These are phyloP conservation scores for Teratosphaeria epicoccoides DNA, from an alignment of 2,329 filamentous ascomycete species.

Conservation along the genomic window DNA sequence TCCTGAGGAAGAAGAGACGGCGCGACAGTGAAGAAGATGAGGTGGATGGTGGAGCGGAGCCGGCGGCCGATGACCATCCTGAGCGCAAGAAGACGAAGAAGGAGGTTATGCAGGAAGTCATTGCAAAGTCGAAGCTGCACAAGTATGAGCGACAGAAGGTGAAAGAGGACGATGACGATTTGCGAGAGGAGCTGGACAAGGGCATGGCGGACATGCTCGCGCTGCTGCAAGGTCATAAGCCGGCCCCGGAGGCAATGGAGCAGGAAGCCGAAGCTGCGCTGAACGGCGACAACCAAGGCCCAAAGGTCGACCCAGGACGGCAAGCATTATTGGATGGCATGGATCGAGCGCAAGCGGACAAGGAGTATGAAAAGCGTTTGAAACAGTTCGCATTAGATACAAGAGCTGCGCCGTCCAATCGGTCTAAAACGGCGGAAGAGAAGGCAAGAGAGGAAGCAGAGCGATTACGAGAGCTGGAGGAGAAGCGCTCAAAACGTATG, in stretches of 20 bases:
- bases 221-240: conserved; percentile 52
- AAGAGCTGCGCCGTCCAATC: conserved; percentile 72
- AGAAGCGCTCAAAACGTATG: conserved; percentile 76
- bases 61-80: conserved; percentile 49
- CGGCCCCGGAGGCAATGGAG: conserved; percentile 21
- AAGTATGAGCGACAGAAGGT: conserved; percentile 88
- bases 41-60: conserved; percentile 30
- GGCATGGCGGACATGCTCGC: conserved; percentile 66
- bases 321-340: conserved; percentile 49
- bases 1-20: conserved; percentile 33
- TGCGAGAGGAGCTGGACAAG: conserved; percentile 74
- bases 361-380: conserved; percentile 76
- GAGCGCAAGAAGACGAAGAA: conserved; percentile 89
- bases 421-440: conserved; percentile 87
- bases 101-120: conserved; percentile 95
- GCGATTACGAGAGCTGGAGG: conserved; percentile 69
- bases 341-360: conserved; percentile 61
- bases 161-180: conserved; percentile 87
- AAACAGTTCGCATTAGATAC: conserved; percentile 75
- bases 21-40: conserved; percentile 42
- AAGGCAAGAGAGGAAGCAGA: conserved; percentile 65
- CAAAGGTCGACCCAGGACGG: conserved; percentile 50
- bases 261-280: conserved; percentile 21
- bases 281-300: conserved; percentile 20
- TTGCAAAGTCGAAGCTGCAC: conserved; percentile 90